phyloP scores from a whole-genome alignment of 805 yeast species.

The Torulaspora franciscae region DNA sequence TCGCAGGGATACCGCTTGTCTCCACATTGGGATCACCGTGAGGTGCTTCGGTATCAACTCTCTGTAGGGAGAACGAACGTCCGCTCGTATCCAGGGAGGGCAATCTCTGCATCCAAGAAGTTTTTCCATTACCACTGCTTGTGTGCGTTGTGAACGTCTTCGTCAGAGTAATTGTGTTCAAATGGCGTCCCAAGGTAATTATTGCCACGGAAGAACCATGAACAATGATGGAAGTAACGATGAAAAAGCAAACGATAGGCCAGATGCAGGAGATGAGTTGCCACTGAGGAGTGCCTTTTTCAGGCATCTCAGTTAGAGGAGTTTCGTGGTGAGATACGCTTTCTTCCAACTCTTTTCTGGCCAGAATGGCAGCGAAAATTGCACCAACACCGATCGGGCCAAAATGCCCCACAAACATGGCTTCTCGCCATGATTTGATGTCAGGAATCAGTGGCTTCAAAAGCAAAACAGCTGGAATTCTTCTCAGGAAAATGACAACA shows the following conservation, averaged over 20 bases:
- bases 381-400: slow-evolving; percentile 98
- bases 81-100: slow-evolving; percentile 67
- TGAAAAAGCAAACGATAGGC: slow-evolving; percentile 79
- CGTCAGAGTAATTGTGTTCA: slow-evolving; percentile 88
- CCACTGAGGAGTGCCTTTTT: slow-evolving; percentile 46
- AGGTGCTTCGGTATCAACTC: slow-evolving; percentile 66
- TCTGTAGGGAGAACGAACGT: slow-evolving; percentile 72
- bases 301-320: slow-evolving; percentile 51
- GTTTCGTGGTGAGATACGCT: slow-evolving; percentile 47
- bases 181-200: slow-evolving; percentile 69
- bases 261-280: slow-evolving; percentile 61
- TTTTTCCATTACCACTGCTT: slow-evolving; percentile 49
- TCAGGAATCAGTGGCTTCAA: slow-evolving; percentile 81
- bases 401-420: slow-evolving; percentile 88
- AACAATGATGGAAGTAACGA: slow-evolving; percentile 74
- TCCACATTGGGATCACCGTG: slow-evolving; percentile 40
- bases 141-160: slow-evolving; percentile 78
- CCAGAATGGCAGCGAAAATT: slow-evolving; percentile 73
- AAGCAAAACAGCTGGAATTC: slow-evolving; percentile 76
- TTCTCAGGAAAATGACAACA: slow-evolving; percentile 65
- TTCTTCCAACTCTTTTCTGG: slow-evolving; percentile 64
- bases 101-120: slow-evolving; percentile 79
- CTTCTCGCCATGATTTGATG: slow-evolving; percentile 88
- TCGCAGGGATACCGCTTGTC: slow-evolving; percentile 58
- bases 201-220: slow-evolving; percentile 90